Conservation (phyloP, 805 yeast species). For the Saccharomycopsis oosterbeekiorum region DNA sequence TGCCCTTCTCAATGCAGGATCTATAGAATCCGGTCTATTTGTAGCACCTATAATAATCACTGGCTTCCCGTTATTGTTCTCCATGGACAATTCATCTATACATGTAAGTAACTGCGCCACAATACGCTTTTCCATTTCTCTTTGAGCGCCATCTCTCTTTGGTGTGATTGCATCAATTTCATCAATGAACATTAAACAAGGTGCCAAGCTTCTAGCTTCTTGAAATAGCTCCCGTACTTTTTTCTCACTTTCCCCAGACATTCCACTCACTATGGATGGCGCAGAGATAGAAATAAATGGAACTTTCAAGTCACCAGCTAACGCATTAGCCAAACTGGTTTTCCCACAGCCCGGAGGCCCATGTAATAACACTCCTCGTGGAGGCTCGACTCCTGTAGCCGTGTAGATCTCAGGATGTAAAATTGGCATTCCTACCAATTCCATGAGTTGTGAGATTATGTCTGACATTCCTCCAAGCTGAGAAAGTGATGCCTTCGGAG, state of each 20-base stretch:
- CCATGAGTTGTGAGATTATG: constrained; percentile 79
- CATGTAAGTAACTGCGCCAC: constrained; percentile 93
- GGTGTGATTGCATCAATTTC: constrained; percentile 96
- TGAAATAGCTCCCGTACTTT: constrained; percentile 87
- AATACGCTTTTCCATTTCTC: constrained; percentile 96
- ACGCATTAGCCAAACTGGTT: constrained; percentile 89
- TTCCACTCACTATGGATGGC: constrained; percentile 93
- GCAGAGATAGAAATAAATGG: constrained; percentile 90
- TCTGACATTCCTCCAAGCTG: constrained; percentile 85
- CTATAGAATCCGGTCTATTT: constrained; percentile 90
- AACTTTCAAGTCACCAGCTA: constrained; percentile 90
- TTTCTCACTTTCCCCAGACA: constrained; percentile 98
- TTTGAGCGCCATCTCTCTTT: constrained; percentile 92
- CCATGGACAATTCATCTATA: constrained; percentile 85
- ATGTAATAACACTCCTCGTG: constrained; percentile 85
- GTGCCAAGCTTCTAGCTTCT: constrained; percentile 84
- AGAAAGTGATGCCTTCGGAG: constrained; percentile 58
- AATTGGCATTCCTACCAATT: constrained; percentile 83
- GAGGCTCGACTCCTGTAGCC: constrained; percentile 89
- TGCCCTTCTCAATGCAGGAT: constrained; percentile 90
- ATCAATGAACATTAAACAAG: constrained; percentile 87
- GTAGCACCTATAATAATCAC: constrained; percentile 95
- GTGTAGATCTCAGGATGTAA: constrained; percentile 85
- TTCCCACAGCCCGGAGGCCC: constrained; percentile 99
- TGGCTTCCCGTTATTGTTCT: constrained; percentile 85